Percentiles rank a stretch among this genome's conserved stretches.
phyloP scores from a whole-genome alignment of 192 early-diverging fungal genomes.

The Umbelopsis sp. region DNA sequence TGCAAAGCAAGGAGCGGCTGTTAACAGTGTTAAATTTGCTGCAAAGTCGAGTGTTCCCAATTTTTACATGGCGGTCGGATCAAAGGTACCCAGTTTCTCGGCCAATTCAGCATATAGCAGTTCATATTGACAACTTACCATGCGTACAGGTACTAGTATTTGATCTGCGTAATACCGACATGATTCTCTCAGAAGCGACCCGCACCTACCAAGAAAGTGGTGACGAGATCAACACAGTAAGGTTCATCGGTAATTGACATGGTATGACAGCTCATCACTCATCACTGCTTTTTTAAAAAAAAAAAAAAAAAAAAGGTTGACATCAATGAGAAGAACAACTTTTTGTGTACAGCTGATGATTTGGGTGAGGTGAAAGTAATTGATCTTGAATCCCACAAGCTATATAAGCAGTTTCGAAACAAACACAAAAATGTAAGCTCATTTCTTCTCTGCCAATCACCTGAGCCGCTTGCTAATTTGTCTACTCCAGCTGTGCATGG shows the following conservation, averaged over 20 bases:
- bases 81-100: constrained; percentile 23
- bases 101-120: neutral
- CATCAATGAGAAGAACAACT: constrained; percentile 50
- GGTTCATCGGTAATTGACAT: neutral
- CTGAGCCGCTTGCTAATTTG: neutral
- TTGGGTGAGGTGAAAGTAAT: constrained; percentile 50
- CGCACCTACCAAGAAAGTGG: constrained; percentile 43
- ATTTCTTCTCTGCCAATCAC: neutral
- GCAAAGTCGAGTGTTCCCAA: neutral
- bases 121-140: neutral
- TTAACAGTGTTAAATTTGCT: constrained; percentile 31
- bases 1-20: constrained; percentile 17
- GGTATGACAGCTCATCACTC: neutral
- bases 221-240: constrained; percentile 57
- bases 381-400: constrained; percentile 48
- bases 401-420: constrained; percentile 43
- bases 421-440: constrained; percentile 49
- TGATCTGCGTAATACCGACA: constrained; percentile 44
- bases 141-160: constrained; percentile 40
- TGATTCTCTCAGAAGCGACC: constrained; percentile 36
- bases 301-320: constrained; percentile 53
- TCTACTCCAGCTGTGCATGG: constrained; percentile 48
- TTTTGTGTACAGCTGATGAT: constrained; percentile 51
- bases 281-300: neutral
- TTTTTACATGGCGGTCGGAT: constrained; percentile 36